Evolutionary conservation across 202 grass and related monocot genomes (phyloP).

Genomic region (Eragrostis tef): DNA sequence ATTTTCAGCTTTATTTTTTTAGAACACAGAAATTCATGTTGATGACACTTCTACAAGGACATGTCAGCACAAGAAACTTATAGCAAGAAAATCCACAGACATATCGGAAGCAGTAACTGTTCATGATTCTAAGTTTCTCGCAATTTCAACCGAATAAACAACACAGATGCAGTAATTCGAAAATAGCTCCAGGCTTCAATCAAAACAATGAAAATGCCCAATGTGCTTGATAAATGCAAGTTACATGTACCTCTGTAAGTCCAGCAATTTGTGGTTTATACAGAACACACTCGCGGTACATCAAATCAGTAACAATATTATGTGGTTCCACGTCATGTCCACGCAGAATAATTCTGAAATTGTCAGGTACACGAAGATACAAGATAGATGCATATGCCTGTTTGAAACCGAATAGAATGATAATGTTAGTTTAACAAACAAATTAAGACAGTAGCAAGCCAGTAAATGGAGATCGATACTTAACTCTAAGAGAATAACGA

Average conservation of each 20-base stretch:
- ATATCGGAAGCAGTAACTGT: not conserved
- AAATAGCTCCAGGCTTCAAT: constrained; percentile 16
- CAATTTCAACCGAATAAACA: constrained; percentile 13
- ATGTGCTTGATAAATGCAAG: constrained; percentile 31
- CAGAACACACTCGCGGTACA: constrained; percentile 90
- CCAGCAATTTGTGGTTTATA: constrained; percentile 82
- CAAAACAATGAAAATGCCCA: constrained; percentile 37
- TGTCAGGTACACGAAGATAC: constrained; percentile 83
- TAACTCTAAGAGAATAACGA: constrained; percentile 90
- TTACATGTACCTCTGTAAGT: constrained; percentile 65
- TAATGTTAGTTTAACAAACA: constrained; percentile 44
- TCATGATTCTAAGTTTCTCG: constrained; percentile 1
- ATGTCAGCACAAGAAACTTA: constrained; percentile 12
- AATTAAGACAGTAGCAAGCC: constrained; percentile 43
- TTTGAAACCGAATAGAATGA: constrained; percentile 49
- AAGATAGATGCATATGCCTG: constrained; percentile 94
- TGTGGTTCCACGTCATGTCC: constrained; percentile 73
- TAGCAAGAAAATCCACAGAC: not conserved
- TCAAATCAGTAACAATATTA: constrained; percentile 78
- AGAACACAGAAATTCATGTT: not conserved
- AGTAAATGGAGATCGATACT: constrained; percentile 52
- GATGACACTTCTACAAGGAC: constrained; percentile 4
- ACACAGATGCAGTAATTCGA: constrained; percentile 21
- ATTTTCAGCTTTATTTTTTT: constrained; percentile 28
- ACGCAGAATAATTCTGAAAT: constrained; percentile 78